Evolutionary conservation across 1,284 basidiomycete species (phyloP), one percentile per base, ranked within the genome.

Genomic region (Pseudozyma tsukubaensis): DNA sequence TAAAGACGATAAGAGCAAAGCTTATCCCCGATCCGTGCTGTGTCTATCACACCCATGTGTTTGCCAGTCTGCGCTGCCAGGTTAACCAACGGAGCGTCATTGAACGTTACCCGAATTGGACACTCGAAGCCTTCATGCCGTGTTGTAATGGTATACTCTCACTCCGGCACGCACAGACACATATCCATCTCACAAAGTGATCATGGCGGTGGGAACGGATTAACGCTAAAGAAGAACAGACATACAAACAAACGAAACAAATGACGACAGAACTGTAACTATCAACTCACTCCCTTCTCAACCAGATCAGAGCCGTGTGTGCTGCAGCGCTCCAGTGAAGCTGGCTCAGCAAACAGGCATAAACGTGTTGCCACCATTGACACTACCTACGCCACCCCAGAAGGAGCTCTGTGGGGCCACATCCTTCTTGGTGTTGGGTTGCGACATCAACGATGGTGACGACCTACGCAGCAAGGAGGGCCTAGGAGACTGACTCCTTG

Each of bases 391-490:
- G 8, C 76, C 76, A 24, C 76, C 76, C 76, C 76, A 78, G 62
- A 78, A 78, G 50, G 63, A 66, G 40, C 64, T 56, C 18, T 16
- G 24, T 3, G 67, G 67, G 5, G 61, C 71, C 1, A 79, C 58
- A 47, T 79, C 77, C 65, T 79, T 79, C 69, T 74, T 76, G 24
- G 73, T 77, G 54, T 79, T 79, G 29, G 77, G 50, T 44, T 72
- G 68, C 24, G 58, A 47, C 32, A 62, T 47, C 44, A 76, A 44
- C 7, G 57, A 50, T 6, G 72, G 66, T 36, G 63, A 67, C 4
- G 59, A 52, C 5, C 70, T 49, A 9, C 75, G 61, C 45, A 68
- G 44, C 58, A 77, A 32, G 37, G 50, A 53, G 0, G 77, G 77
- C 19, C 73, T 59, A 9, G 74, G 75, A 39, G 65, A 70, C 43